Evolutionary conservation across 2,329 filamentous ascomycete species (phyloP).

Genomic region (Colletotrichum godetiae): DNA sequence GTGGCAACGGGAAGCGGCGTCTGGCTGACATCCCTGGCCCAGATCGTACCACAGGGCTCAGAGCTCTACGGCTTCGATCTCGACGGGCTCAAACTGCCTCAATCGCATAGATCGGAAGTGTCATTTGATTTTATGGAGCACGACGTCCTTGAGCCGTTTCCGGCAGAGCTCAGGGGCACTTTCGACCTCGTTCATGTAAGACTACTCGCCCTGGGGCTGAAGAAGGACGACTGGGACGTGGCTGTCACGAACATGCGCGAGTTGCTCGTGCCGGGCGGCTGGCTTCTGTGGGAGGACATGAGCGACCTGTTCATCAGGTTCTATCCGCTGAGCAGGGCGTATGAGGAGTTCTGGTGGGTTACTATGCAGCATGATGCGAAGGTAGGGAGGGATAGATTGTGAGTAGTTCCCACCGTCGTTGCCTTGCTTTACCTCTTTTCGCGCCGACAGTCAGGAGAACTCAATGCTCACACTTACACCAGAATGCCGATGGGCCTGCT

Average conservation of each 20-base stretch:
- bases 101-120: neutral
- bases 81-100: slow-evolving; percentile 34
- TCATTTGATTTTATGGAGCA: slow-evolving; percentile 29
- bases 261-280: slow-evolving; percentile 36
- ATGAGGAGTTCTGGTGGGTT: slow-evolving; percentile 30
- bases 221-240: slow-evolving; percentile 34
- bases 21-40: slow-evolving; percentile 37
- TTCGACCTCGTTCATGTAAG: slow-evolving; percentile 39
- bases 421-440: neutral
- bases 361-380: slow-evolving; percentile 11
- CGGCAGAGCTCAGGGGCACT: slow-evolving; percentile 15
- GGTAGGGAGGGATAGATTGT: slow-evolving; percentile 17
- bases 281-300: slow-evolving; percentile 38
- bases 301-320: slow-evolving; percentile 5
- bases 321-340: slow-evolving; percentile 27
- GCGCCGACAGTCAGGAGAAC: no score
- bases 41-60: slow-evolving; percentile 9
- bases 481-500: slow-evolving; percentile 20
- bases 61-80: slow-evolving; percentile 38
- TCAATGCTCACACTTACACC: neutral
- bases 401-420: neutral
- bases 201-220: slow-evolving; percentile 32
- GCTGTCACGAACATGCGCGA: slow-evolving; percentile 28
- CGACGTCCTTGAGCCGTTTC: slow-evolving; percentile 33
- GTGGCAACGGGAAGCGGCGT: slow-evolving; percentile 38